Conservation (phyloP, 441 rosid species). For the Erysimum pusillum region DNA sequence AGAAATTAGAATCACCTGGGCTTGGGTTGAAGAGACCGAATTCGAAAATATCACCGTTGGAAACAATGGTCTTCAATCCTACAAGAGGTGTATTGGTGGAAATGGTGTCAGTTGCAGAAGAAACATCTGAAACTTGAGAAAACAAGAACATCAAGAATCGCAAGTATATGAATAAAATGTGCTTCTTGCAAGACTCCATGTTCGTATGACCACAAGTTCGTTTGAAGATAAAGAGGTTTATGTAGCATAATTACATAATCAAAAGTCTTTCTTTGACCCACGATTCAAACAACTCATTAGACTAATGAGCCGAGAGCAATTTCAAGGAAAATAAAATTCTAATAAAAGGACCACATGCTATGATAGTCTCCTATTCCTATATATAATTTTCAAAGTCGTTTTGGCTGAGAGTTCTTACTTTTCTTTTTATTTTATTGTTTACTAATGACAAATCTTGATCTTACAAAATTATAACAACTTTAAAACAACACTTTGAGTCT, state of each 20-base stretch:
- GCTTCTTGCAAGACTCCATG: slow-evolving; percentile 27
- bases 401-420: too few species aligned
- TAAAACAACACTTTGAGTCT: background rate
- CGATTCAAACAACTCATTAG: too few species aligned
- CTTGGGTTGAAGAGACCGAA: background rate
- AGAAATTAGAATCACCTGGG: background rate
- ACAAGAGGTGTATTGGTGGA: background rate
- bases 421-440: background rate
- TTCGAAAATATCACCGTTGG: background rate
- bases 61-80: background rate
- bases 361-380: too few species aligned
- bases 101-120: too few species aligned
- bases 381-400: too few species aligned
- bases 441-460: background rate
- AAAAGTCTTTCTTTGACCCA: too few species aligned
- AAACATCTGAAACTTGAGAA: background rate
- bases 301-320: too few species aligned
- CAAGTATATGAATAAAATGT: background rate
- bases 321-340: too few species aligned
- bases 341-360: too few species aligned
- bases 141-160: slow-evolving; percentile 19
- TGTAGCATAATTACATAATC: too few species aligned
- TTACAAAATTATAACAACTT: background rate
- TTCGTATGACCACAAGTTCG: slow-evolving; percentile 4
- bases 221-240: background rate